Evolutionary conservation across 345 rosid genomes (phyloP).

Genomic region (Bretschneidera sinensis): DNA sequence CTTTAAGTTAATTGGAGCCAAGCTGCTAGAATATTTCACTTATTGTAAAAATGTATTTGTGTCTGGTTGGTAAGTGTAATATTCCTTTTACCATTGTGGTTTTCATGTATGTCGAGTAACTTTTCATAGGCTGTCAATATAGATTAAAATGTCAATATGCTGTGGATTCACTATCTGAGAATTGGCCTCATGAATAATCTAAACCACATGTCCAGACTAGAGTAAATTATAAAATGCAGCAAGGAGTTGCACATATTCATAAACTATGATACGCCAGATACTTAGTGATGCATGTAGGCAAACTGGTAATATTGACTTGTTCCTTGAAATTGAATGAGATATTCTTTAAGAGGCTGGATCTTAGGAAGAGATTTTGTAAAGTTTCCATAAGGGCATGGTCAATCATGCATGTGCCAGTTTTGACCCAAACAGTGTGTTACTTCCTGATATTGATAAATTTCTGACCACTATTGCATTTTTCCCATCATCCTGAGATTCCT

Average conservation of each 20-base stretch:
- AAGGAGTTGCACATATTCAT: too few relatives aligned
- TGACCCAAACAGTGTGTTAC: neutral
- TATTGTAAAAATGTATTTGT: too few relatives aligned
- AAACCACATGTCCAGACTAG: neutral
- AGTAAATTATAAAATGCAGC: neutral
- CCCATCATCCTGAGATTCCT: too few relatives aligned
- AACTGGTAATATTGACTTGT: too few relatives aligned
- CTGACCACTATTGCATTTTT: too few relatives aligned
- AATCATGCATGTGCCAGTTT: neutral
- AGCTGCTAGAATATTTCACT: neutral
- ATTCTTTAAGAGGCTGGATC: too few relatives aligned
- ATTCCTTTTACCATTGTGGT: neutral
- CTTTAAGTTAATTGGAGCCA: neutral
- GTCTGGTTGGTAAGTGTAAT: neutral
- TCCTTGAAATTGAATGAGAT: too few relatives aligned
- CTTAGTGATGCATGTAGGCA: too few relatives aligned
- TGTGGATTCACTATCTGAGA: too few relatives aligned
- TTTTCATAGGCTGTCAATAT: too few relatives aligned
- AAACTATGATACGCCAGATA: too few relatives aligned
- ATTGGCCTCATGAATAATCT: neutral
- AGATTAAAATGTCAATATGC: neutral
- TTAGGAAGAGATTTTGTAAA: neutral
- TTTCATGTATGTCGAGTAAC: too few relatives aligned
- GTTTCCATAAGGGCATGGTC: neutral
- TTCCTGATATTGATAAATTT: neutral